Evolutionary conservation across 2,329 filamentous ascomycete genomes (phyloP).

Genomic region (Zarea fungicola): DNA sequence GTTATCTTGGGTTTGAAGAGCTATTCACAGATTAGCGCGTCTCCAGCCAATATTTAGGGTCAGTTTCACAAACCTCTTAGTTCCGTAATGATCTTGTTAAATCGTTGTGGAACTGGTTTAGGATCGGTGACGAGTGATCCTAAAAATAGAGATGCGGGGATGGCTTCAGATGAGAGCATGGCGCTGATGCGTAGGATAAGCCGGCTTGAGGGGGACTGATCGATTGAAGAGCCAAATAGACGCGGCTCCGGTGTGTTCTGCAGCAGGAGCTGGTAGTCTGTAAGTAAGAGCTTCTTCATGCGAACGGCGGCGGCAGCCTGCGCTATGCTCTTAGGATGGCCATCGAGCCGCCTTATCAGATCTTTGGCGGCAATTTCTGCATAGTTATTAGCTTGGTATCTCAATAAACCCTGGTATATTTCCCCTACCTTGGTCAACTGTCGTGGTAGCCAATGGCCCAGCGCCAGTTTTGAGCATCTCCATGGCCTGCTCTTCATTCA

Average conservation of each 20-base stretch:
- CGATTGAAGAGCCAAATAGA: conserved; percentile 18
- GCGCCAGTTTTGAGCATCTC: conserved; percentile 13
- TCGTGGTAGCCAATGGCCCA: background rate
- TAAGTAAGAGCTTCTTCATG: conserved; percentile 16
- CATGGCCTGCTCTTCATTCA: conserved; percentile 19
- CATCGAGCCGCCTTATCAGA: conserved; percentile 17
- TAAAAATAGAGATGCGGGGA: conserved; percentile 19
- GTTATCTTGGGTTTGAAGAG: conserved; percentile 17
- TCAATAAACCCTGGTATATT: no score
- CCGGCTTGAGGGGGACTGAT: conserved; percentile 21
- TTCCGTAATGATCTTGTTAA: conserved; percentile 15
- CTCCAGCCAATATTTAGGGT: no score
- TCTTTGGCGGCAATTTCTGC: conserved; percentile 17
- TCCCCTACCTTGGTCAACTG: background rate
- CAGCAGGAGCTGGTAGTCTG: conserved; percentile 16
- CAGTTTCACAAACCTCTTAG: conserved; percentile 14
- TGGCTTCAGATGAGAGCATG: conserved; percentile 20
- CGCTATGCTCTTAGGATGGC: conserved; percentile 19
- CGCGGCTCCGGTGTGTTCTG: conserved; percentile 13
- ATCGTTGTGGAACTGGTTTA: conserved; percentile 14
- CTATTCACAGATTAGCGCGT: conserved; percentile 11
- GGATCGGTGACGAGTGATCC: background rate
- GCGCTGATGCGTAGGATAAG: conserved; percentile 21
- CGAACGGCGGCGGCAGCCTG: conserved; percentile 20
- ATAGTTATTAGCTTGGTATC: background rate